Base-by-base conservation (phyloP, 1,139 yeast species). In the Geotrichum klebahnii region DNA sequence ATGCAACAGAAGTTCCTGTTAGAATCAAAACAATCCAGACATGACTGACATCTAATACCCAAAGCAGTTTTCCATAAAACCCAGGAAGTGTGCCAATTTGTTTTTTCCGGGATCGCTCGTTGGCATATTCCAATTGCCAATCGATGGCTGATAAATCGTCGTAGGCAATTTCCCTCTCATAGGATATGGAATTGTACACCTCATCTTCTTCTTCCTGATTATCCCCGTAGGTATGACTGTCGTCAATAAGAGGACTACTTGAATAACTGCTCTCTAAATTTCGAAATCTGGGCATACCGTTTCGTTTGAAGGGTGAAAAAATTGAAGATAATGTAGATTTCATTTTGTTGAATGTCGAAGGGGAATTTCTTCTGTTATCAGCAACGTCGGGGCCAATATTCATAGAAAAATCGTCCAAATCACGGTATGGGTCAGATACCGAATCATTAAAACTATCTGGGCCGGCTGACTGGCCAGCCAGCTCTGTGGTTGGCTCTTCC, bases 241-340 rank as follows among this genome's bases (percentile, higher is more conserved):
- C 12, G 14, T 28, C 20, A 2, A 16, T 16, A 19, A 34, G 22
- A 16, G 42, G 34, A 10, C 10, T 24, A 22, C 23, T 35, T 10
- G 23, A 44, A n/a, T 20, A 23, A 53, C 52, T 23, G 20, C 54
- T 9, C 42, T 42, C 24, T 72, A 76, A 17, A 77, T 81, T 1
- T 78, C 75, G 57, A 79, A 77, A 26, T 76, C 77, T 52, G 82
- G 82, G n/a, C 77, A 78, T 81, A 65, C 70, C 51, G 81, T 77
- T 53, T 69, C 75, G 57, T 75, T 71, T 56, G 55, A 64, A 8
- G 75, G 78, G 79, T 61, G 67, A 48, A 67, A 67, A 20, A 76
- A 76, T 55, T 78, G 78, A 54, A 3, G 51, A 34, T 12, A 48
- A 14, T 3, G 51, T 43, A 9, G 44, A 31, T 38, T 38, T 48